phyloP scores from a whole-genome alignment of 805 yeast species.

The Metschnikowia amazonensis region DNA sequence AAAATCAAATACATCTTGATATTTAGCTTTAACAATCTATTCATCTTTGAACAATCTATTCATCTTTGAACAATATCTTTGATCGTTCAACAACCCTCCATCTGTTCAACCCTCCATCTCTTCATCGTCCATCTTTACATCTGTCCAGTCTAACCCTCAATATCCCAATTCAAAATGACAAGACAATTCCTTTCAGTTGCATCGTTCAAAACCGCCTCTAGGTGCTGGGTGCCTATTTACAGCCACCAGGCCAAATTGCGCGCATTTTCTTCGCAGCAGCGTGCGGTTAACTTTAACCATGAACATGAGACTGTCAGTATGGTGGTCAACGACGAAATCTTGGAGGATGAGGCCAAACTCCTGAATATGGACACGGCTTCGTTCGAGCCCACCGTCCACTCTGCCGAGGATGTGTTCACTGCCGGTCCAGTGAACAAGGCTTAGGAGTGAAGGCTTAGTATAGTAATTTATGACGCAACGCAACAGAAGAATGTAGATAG shows the following conservation, averaged over 20 bases:
- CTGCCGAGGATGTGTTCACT: conserved; percentile 41
- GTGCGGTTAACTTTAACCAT: conserved; percentile 34
- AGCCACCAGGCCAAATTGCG: conserved; percentile 19
- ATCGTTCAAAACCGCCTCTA: conserved; percentile 39
- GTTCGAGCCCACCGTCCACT: conserved; percentile 39
- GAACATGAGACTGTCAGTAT: conserved; percentile 24
- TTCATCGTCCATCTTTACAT: too few species aligned
- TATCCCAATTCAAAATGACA: too few species aligned
- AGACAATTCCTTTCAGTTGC: conserved; percentile 32
- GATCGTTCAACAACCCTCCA: too few species aligned
- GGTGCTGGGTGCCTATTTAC: conserved; percentile 35
- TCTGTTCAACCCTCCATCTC: too few species aligned
- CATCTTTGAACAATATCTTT: too few species aligned
- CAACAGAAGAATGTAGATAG: too few species aligned
- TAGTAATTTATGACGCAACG: too few species aligned
- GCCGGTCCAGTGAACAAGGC: conserved; percentile 41
- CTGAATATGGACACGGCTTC: conserved; percentile 9
- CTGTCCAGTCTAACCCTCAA: too few species aligned
- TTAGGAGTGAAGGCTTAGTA: neutral
- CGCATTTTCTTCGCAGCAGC: conserved; percentile 35
- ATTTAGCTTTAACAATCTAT: too few species aligned
- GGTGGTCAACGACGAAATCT: conserved; percentile 35
- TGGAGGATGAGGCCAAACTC: conserved; percentile 13
- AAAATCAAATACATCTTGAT: too few species aligned
- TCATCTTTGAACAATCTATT: too few species aligned